These are phyloP conservation scores for Didymella glomerata DNA, from an alignment of 2,329 filamentous ascomycete genomes.

Conservation along the genomic window DNA sequence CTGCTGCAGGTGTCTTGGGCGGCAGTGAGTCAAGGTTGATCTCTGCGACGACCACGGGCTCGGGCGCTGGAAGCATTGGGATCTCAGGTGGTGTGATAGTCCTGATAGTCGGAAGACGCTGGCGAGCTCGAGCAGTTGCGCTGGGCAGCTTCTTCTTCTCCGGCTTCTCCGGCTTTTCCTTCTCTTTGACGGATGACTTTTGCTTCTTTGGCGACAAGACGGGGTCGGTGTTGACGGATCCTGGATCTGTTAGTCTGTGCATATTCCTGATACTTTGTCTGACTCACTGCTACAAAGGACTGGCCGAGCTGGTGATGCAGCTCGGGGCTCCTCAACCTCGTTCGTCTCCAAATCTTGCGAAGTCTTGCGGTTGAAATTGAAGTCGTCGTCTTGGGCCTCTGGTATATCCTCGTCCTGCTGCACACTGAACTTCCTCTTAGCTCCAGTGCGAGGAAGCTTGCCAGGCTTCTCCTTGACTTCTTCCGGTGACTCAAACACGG, in stretches of 20 bases:
- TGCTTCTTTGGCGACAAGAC: slow-evolving; percentile 54
- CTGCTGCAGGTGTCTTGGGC: slow-evolving; percentile 51
- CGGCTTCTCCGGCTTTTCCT: slow-evolving; percentile 37
- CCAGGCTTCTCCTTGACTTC: slow-evolving; percentile 37
- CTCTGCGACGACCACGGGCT: slow-evolving; percentile 38
- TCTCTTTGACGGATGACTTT: slow-evolving; percentile 36
- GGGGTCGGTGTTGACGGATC: slow-evolving; percentile 60
- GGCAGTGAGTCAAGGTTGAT: slow-evolving; percentile 49
- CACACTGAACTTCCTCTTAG: slow-evolving; percentile 66
- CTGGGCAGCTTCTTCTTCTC: slow-evolving; percentile 38
- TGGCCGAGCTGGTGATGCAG: slow-evolving; percentile 40
- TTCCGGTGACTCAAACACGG: slow-evolving; percentile 55
- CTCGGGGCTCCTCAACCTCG: slow-evolving; percentile 27
- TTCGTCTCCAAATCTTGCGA: slow-evolving; percentile 31
- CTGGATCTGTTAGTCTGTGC: slow-evolving; percentile 43
- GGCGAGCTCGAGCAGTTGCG: slow-evolving; percentile 35
- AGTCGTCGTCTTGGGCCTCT: slow-evolving; percentile 50
- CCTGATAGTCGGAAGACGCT: slow-evolving; percentile 38
- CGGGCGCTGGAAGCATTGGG: slow-evolving; percentile 30
- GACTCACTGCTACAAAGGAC: slow-evolving; percentile 55
- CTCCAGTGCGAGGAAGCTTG: slow-evolving; percentile 55
- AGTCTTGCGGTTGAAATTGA: slow-evolving; percentile 57
- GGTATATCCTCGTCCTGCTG: slow-evolving; percentile 59
- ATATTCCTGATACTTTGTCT: slow-evolving; percentile 21
- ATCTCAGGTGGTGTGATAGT: slow-evolving; percentile 34